phyloP scores from a whole-genome alignment of 1,139 yeast genomes.

The Casaregolazyma lundiana region DNA sequence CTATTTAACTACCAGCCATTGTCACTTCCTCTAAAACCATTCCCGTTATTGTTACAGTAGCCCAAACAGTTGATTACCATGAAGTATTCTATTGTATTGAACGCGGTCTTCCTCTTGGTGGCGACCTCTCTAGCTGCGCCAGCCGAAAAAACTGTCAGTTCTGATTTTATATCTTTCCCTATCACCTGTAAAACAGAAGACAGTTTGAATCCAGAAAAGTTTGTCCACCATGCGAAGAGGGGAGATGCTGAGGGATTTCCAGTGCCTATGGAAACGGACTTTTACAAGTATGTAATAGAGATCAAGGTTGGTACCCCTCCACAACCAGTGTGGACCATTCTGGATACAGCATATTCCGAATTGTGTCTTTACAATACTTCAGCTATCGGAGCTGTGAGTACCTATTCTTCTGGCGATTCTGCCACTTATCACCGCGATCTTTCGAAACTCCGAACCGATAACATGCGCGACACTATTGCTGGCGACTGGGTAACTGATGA shows the following conservation, averaged over 20 bases:
- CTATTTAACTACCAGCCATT: no score
- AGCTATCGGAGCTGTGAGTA: slow-evolving; percentile 21
- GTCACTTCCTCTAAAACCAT: no score
- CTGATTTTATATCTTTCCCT: no score
- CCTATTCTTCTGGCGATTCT: slow-evolving; percentile 22
- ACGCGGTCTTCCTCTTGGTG: no score
- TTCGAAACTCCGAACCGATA: slow-evolving; percentile 21
- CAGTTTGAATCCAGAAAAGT: no score
- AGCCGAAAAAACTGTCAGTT: no score
- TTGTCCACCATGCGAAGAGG: no score
- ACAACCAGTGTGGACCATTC: slow-evolving; percentile 35
- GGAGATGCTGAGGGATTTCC: background rate
- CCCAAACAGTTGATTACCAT: no score
- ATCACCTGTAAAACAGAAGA: no score
- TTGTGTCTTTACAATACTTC: slow-evolving; percentile 40
- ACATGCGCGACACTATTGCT: slow-evolving; percentile 27
- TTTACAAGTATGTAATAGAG: slow-evolving; percentile 33
- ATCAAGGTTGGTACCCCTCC: slow-evolving; percentile 41
- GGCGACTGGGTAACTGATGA: slow-evolving; percentile 50
- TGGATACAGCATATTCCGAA: slow-evolving; percentile 47
- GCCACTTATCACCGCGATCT: slow-evolving; percentile 20
- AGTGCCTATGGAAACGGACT: background rate
- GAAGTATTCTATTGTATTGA: no score
- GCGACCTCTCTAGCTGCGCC: no score
- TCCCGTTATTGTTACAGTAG: no score